Conservation (phyloP, 2,329 filamentous ascomycete genomes). For the Colletotrichum shisoi region DNA sequence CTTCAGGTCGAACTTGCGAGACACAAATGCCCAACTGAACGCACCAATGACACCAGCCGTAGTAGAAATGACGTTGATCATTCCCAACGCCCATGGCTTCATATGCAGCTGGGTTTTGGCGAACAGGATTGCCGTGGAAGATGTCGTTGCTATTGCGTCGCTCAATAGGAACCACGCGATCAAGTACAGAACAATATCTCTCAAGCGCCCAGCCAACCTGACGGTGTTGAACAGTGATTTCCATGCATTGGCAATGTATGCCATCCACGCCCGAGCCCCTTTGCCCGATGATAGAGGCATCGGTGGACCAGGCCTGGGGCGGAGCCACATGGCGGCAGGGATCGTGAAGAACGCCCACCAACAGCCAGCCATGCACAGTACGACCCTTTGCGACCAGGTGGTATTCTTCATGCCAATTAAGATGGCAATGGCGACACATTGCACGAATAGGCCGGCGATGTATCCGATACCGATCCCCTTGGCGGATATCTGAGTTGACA, state of each 20-base stretch:
- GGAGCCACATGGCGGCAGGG: conserved; percentile 85
- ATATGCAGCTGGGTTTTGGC: conserved; percentile 93
- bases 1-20: conserved; percentile 70
- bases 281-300: conserved; percentile 58
- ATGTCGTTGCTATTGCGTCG: conserved; percentile 93
- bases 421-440: conserved; percentile 80
- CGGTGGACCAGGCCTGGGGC: conserved; percentile 87
- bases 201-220: conserved; percentile 73
- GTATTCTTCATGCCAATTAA: conserved; percentile 77
- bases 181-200: conserved; percentile 80
- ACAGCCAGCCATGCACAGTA: conserved; percentile 82
- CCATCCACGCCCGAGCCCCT: conserved; percentile 62
- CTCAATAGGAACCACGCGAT: conserved; percentile 93
- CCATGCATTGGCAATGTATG: conserved; percentile 86
- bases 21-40: conserved; percentile 86
- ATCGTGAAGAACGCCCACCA: conserved; percentile 97
- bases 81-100: conserved; percentile 83
- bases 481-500: conserved; percentile 91
- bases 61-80: conserved; percentile 94
- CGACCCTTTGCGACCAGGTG: conserved; percentile 84
- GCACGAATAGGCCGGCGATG: conserved; percentile 82
- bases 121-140: conserved; percentile 92
- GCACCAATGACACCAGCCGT: conserved; percentile 84
- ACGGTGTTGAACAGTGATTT: conserved; percentile 82
- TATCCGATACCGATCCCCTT: conserved; percentile 95